These are phyloP conservation scores for Bipolaris gigantea DNA, from an alignment of 2,329 filamentous ascomycete species.

Conservation along the genomic window DNA sequence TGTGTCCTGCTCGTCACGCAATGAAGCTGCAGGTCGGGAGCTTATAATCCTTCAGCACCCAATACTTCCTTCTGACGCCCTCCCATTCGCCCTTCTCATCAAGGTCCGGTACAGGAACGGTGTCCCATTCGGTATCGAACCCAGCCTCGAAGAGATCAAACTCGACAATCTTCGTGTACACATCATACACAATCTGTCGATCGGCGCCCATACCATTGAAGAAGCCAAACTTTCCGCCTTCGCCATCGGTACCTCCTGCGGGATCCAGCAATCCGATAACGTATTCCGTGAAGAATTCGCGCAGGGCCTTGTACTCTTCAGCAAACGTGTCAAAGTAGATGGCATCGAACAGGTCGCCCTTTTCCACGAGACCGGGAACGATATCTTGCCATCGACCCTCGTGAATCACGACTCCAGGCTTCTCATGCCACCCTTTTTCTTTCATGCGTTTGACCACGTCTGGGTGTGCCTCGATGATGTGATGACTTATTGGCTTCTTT, in stretches of 20 bases:
- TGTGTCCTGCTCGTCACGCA: constrained; percentile 51
- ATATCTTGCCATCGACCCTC: constrained; percentile 56
- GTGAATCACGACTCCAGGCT: constrained; percentile 53
- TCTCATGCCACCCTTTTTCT: constrained; percentile 53
- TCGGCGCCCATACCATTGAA: constrained; percentile 85
- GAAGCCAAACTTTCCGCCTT: constrained; percentile 62
- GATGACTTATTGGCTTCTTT: constrained; percentile 49
- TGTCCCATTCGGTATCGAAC: constrained; percentile 85
- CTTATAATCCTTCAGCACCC: constrained; percentile 78
- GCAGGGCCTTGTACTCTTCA: constrained; percentile 85
- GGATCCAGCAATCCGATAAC: constrained; percentile 77
- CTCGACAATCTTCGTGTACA: constrained; percentile 87
- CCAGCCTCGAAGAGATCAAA: constrained; percentile 88
- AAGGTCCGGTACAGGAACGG: constrained; percentile 72
- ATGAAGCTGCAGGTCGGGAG: constrained; percentile 76
- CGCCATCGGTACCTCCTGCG: constrained; percentile 41
- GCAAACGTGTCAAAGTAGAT: constrained; percentile 98
- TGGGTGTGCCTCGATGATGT: constrained; percentile 57
- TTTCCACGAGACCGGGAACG: constrained; percentile 49
- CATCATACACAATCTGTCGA: constrained; percentile 89
- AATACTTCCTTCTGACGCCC: constrained; percentile 85
- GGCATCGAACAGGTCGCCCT: constrained; percentile 50
- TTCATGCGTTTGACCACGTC: constrained; percentile 51
- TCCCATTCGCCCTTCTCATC: constrained; percentile 78
- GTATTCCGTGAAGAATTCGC: constrained; percentile 83